Base-by-base conservation (phyloP, 805 yeast species). In the Blastobotrys attinorum region DNA sequence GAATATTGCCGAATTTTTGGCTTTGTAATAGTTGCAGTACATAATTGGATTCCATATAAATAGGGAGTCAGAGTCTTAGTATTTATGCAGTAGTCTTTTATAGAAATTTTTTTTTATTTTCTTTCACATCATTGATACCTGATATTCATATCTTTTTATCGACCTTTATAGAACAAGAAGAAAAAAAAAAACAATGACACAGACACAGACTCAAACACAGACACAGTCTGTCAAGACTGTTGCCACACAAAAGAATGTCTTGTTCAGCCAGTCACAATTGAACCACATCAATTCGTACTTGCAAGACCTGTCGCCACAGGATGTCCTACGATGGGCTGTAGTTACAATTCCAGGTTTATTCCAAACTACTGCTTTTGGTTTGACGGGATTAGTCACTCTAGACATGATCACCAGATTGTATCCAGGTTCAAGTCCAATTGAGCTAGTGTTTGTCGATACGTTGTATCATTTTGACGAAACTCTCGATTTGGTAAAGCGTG, bases 401-500 rank as follows among this genome's bases (percentile, higher is more conserved):
- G 96, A 89, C 61, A 83, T 89, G 74, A 63, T 89, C 22, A 72
- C 83, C 25, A 76, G 79, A 57, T 54, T 81, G 38, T 59, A 49
- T 45, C 58, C 47, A 31, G 48, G 47, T 7, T 46, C 51, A 47
- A 60, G 65, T 36, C 73, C 80, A 0, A 69, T 84, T 4, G 94
- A 88, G 44, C 67, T 89, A 44, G 81, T 90, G 2, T 90, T 90
- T 60, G 71, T 89, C 39, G 97, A 90, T 60, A 90, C 97, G 0
- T 67, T 90, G 49, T 85, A 89, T 58, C 97, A 90, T 62, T 90
- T 90, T 70, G 88, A 90, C n/a, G 97, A 90, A 62, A 90, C 97
- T 1, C 65, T 81, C 35, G 86, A 81, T 2, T 71, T 90, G 32
- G 81, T 89, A 3, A 70, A 75, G 1, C 68, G 65, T 10, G 73